Conservation (phyloP, 768 basidiomycete genomes). For the Clavulina sp. region DNA sequence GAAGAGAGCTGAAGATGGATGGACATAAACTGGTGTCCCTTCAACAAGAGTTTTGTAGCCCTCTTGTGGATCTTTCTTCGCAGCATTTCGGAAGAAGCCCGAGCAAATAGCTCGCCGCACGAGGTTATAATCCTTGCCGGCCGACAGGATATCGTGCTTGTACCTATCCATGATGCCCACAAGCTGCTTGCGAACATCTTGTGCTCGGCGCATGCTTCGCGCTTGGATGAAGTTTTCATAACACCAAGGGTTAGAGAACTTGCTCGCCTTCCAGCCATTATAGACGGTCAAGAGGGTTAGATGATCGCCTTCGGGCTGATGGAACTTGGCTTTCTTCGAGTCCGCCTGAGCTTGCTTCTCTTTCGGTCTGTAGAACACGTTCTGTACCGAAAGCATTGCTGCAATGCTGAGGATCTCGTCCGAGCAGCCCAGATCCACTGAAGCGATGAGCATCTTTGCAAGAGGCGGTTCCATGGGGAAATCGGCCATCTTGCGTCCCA, state of each 20-base stretch:
- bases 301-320: constrained; percentile 96
- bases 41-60: constrained; percentile 97
- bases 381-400: constrained; percentile 93
- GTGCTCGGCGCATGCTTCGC: constrained; percentile 88
- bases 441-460: constrained; percentile 96
- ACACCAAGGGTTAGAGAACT: constrained; percentile 98
- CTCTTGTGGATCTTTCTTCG: constrained; percentile 96
- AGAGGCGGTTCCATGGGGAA: constrained; percentile 95
- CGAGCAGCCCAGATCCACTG: constrained; percentile 92
- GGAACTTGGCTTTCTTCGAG: constrained; percentile 99
- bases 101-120: constrained; percentile 93
- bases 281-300: constrained; percentile 85
- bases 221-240: constrained; percentile 99
- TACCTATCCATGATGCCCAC: constrained; percentile 98
- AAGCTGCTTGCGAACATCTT: constrained; percentile 94
- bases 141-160: constrained; percentile 90
- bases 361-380: constrained; percentile 96
- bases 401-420: constrained; percentile 96
- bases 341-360: constrained; percentile 99
- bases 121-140: constrained; percentile 80
- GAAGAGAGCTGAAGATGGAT: constrained; percentile 92
- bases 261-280: constrained; percentile 94
- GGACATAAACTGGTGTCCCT: constrained; percentile 97
- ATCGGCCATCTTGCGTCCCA: constrained; percentile 98
- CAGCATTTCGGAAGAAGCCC: constrained; percentile 94